Percentiles rank a stretch among this genome's conserved stretches.
Conservation (phyloP, 805 yeast species). For the Hanseniaspora lindneri region DNA sequence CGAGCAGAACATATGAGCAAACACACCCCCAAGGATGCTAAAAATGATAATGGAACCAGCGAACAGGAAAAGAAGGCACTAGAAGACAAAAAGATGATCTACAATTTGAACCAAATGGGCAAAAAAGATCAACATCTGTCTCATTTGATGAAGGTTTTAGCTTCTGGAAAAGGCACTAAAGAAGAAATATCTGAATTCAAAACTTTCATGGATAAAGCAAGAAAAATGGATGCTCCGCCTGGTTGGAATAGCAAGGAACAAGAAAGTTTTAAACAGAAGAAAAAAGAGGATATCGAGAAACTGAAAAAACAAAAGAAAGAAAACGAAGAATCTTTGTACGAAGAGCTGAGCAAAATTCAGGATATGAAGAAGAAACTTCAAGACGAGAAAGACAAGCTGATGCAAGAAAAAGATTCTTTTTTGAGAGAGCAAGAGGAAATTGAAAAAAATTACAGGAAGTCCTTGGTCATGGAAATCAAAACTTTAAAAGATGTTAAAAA, state of each 20-base stretch:
- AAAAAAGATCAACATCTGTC: conserved; percentile 55
- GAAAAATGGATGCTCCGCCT: conserved; percentile 53
- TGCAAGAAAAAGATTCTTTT: background rate
- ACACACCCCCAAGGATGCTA: too few relatives aligned
- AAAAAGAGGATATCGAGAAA: conserved; percentile 20
- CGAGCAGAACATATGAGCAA: conserved; percentile 18
- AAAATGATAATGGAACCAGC: conserved; percentile 7
- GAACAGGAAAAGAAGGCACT: background rate
- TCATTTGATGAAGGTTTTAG: conserved; percentile 70
- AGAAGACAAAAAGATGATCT: conserved; percentile 51
- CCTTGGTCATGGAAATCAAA: background rate
- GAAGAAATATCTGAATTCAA: conserved; percentile 70
- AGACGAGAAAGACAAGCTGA: background rate
- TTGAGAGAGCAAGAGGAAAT: conserved; percentile 2
- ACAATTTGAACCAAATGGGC: conserved; percentile 74
- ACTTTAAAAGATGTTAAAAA: background rate
- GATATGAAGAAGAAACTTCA: conserved; percentile 14
- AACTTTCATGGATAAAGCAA: conserved; percentile 65
- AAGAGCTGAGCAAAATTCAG: background rate
- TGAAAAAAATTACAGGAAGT: background rate
- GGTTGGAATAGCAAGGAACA: conserved; percentile 24
- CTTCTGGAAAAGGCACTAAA: conserved; percentile 63
- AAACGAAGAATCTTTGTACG: conserved; percentile 1
- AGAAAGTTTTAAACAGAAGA: conserved; percentile 15
- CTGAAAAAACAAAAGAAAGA: conserved; percentile 17